Conservation (phyloP, 1,284 basidiomycete genomes). For the Ganoderma meredithae region DNA sequence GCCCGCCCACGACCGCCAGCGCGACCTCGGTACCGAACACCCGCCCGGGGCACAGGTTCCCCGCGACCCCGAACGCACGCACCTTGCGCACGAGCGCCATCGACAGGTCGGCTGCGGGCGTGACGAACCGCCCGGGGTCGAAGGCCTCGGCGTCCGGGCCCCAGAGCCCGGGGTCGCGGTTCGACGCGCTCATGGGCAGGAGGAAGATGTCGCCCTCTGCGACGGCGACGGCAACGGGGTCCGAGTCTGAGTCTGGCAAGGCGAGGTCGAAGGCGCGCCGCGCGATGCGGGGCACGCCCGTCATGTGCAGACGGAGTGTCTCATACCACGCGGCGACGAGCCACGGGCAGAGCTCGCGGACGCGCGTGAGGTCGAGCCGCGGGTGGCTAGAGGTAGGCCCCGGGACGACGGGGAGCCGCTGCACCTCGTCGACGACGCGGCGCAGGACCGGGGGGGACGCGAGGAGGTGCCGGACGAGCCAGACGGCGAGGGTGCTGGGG, state of each 20-base stretch:
- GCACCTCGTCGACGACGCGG: neutral
- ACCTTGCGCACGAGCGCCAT: neutral
- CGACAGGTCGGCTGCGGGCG: neutral
- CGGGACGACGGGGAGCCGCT: neutral
- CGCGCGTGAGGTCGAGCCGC: neutral
- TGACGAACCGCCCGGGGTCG: neutral
- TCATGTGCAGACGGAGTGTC: constrained; percentile 1
- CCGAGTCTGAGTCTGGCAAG: neutral
- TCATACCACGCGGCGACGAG: neutral
- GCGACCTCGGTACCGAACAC: constrained; percentile 3
- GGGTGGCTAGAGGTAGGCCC: too few species aligned
- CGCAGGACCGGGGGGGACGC: neutral
- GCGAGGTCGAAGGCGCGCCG: neutral
- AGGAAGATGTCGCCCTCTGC: neutral
- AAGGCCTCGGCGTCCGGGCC: neutral
- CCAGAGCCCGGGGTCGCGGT: neutral
- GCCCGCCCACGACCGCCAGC: neutral
- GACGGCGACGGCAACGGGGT: neutral
- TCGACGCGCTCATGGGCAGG: neutral
- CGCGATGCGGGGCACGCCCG: neutral
- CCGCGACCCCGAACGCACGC: neutral
- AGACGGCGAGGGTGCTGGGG: neutral
- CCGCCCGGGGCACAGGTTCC: neutral
- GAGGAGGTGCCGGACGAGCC: constrained; percentile 1
- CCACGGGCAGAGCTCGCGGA: neutral